Conservation (phyloP, 2,329 filamentous ascomycete genomes). For the Cytospora chrysosperma region DNA sequence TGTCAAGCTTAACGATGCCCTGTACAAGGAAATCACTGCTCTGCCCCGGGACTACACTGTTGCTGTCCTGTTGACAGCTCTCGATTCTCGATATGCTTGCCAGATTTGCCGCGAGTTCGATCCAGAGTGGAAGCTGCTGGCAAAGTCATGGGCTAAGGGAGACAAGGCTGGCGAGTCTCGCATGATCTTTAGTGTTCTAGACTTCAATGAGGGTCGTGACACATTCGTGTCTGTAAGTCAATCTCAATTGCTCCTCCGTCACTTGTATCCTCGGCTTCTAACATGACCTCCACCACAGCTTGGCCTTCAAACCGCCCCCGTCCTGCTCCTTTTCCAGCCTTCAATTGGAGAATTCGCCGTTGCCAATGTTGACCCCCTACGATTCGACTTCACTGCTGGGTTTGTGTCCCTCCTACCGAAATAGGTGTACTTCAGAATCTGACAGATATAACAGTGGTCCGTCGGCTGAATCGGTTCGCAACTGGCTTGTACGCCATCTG, state of each 20-base stretch:
- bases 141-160: constrained; percentile 82
- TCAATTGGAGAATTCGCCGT: constrained; percentile 79
- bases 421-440: constrained; percentile 3
- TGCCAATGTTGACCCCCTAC: constrained; percentile 63
- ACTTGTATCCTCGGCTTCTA: not conserved
- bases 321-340: constrained; percentile 83
- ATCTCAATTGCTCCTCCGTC: not conserved
- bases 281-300: constrained; percentile 54
- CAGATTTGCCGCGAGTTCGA: constrained; percentile 86
- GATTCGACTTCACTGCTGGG: constrained; percentile 85
- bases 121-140: constrained; percentile 87
- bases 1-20: constrained; percentile 73
- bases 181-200: constrained; percentile 78
- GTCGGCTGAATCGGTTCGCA: constrained; percentile 73
- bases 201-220: constrained; percentile 81
- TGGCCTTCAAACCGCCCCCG: constrained; percentile 88
- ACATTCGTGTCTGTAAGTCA: constrained; percentile 78
- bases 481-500: constrained; percentile 77
- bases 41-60: constrained; percentile 80
- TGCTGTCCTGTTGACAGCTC: constrained; percentile 80
- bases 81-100: constrained; percentile 82
- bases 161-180: constrained; percentile 72
- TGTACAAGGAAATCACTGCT: constrained; percentile 73
- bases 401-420: constrained; percentile 41
- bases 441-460: constrained; percentile 53